Conservation (phyloP, 305 asterid genomes). For the Coffea humblotiana region DNA sequence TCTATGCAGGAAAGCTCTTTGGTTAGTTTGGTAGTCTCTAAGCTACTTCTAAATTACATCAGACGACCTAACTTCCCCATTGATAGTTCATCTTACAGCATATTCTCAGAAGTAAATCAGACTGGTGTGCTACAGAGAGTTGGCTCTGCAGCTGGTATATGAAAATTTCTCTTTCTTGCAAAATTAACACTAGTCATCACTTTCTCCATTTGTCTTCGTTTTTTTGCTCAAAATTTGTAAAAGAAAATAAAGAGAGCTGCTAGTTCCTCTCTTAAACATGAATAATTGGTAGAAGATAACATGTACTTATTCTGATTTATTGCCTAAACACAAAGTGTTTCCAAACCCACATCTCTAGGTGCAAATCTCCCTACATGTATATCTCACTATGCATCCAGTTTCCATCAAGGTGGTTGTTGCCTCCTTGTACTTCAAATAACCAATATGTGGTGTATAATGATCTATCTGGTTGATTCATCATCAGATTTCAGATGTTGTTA, state of each 20-base stretch:
- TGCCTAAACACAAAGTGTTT: neutral
- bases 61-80: constrained; percentile 50
- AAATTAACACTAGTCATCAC: neutral
- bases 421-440: neutral
- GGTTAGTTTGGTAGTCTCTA: constrained; percentile 62
- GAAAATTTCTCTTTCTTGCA: constrained; percentile 10
- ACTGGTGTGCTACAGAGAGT: constrained; percentile 82
- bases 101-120: constrained; percentile 64
- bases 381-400: neutral
- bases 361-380: neutral
- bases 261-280: neutral
- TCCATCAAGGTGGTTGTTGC: neutral
- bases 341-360: neutral
- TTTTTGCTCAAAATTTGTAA: neutral
- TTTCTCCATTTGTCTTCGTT: constrained; percentile 15
- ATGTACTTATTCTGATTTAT: neutral
- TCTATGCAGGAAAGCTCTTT: constrained; percentile 65
- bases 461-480: neutral
- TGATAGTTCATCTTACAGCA: constrained; percentile 48
- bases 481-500: neutral
- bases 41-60: constrained; percentile 72
- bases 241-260: neutral
- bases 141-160: constrained; percentile 86
- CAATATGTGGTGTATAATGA: neutral
- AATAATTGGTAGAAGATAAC: neutral